A percentile compares a stretch with the other conserved stretches of the same genome.
phyloP scores from a whole-genome alignment of 2,329 filamentous ascomycete species.

The Seiridium cupressi region DNA sequence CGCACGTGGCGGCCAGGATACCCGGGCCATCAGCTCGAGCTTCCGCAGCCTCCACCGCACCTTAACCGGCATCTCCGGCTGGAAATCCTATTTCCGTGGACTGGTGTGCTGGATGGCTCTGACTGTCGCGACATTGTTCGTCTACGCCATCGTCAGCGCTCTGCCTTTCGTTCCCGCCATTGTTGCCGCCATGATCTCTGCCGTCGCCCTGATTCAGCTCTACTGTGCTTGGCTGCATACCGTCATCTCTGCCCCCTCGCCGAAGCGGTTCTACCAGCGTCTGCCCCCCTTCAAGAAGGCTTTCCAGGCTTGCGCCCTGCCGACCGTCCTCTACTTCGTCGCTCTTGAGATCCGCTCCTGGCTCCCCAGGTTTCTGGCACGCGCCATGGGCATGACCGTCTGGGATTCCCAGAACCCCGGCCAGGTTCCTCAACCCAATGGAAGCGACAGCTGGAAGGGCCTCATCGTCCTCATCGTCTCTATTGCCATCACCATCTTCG shows the following conservation, averaged over 20 bases:
- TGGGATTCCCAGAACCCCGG: constrained; percentile 34
- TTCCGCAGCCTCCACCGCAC: constrained; percentile 50
- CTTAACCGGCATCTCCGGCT: constrained; percentile 63
- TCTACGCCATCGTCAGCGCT: constrained; percentile 43
- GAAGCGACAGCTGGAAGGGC: constrained; percentile 43
- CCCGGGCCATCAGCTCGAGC: constrained; percentile 46
- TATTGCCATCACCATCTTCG: constrained; percentile 53
- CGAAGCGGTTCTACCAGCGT: constrained; percentile 64
- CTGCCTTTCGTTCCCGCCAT: constrained; percentile 33
- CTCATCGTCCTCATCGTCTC: constrained; percentile 42
- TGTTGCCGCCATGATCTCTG: constrained; percentile 53
- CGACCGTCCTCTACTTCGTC: constrained; percentile 63
- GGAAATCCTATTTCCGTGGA: constrained; percentile 68
- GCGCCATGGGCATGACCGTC: constrained; percentile 45
- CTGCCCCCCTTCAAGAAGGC: constrained; percentile 63
- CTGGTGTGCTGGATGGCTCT: constrained; percentile 48
- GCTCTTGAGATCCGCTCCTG: constrained; percentile 48
- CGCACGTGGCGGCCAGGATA: constrained; percentile 25
- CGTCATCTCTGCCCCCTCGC: constrained; percentile 70
- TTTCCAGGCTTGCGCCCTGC: constrained; percentile 67
- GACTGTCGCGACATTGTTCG: constrained; percentile 26
- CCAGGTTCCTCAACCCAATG: constrained; percentile 33
- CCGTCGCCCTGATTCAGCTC: constrained; percentile 64
- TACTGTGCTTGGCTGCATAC: constrained; percentile 82
- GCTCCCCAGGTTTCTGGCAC: constrained; percentile 46